Evolutionary conservation across 208 protist genomes (phyloP).

Genomic region (Leishmania tropica): DNA sequence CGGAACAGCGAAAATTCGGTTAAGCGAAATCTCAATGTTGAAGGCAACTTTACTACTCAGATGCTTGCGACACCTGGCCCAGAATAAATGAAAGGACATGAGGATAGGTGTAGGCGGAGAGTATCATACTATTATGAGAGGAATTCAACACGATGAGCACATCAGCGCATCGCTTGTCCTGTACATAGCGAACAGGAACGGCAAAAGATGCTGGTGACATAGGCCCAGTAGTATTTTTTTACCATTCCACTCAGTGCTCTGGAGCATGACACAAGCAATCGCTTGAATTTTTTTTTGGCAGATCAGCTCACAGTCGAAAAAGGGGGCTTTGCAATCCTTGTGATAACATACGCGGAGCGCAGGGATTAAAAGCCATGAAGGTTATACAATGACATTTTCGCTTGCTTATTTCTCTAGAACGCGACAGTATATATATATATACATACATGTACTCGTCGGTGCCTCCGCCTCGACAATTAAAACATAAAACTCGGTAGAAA

Average conservation of each 20-base stretch:
- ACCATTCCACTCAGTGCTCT: not conserved
- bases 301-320: not conserved
- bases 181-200: no score
- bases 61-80: not conserved
- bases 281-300: not conserved
- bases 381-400: not conserved
- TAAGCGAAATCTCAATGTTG: not conserved
- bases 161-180: not conserved
- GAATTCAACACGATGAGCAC: not conserved
- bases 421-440: not conserved
- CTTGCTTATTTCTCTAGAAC: not conserved
- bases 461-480: not conserved
- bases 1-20: not conserved
- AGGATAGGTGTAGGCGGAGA: not conserved
- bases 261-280: not conserved
- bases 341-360: not conserved
- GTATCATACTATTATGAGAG: not conserved
- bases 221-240: not conserved
- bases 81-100: not conserved
- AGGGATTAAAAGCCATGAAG: not conserved
- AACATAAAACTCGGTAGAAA: not conserved
- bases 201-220: no score
- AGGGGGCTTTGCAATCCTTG: not conserved
- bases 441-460: not conserved
- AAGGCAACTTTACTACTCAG: not conserved